phyloP scores from a whole-genome alignment of 2,329 filamentous ascomycete genomes.

The Colletotrichum sojae region DNA sequence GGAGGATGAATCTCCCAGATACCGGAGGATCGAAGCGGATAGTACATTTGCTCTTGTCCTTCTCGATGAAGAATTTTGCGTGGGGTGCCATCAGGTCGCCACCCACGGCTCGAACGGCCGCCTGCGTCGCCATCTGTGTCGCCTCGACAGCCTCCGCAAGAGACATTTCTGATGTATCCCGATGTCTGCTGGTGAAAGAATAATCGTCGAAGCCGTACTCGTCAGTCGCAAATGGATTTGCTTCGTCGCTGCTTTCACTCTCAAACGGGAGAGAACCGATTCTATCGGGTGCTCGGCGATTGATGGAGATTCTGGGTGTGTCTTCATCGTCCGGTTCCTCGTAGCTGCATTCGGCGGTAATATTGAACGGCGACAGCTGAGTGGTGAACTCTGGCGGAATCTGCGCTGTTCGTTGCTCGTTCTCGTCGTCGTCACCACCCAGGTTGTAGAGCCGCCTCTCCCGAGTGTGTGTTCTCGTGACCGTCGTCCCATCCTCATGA shows the following conservation, averaged over 20 bases:
- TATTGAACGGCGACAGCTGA: slow-evolving; percentile 63
- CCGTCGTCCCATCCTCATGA: slow-evolving; percentile 65
- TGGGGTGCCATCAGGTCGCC: slow-evolving; percentile 78
- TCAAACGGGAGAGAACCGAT: slow-evolving; percentile 71
- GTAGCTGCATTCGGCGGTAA: slow-evolving; percentile 73
- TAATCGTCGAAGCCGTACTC: slow-evolving; percentile 52
- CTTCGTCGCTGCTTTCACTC: slow-evolving; percentile 59
- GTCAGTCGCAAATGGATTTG: slow-evolving; percentile 45
- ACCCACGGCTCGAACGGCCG: slow-evolving; percentile 69
- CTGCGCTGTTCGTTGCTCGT: slow-evolving; percentile 64
- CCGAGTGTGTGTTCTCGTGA: slow-evolving; percentile 59
- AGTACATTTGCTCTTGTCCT: slow-evolving; percentile 86
- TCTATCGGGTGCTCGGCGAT: slow-evolving; percentile 63
- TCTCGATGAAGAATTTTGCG: slow-evolving; percentile 87
- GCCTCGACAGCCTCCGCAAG: slow-evolving; percentile 61
- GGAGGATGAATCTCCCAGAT: slow-evolving; percentile 84
- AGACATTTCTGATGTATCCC: slow-evolving; percentile 46
- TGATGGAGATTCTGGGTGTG: slow-evolving; percentile 38
- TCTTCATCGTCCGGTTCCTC: slow-evolving; percentile 64
- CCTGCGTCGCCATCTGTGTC: slow-evolving; percentile 67
- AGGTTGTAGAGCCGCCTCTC: slow-evolving; percentile 62
- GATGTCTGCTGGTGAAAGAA: slow-evolving; percentile 44
- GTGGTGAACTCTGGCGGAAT: slow-evolving; percentile 70
- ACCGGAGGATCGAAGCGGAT: slow-evolving; percentile 88
- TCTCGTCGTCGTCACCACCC: slow-evolving; percentile 58